These are phyloP conservation scores for Globisporangium carolinianum DNA, from an alignment of 352 stramenopile genomes.

Conservation along the genomic window DNA sequence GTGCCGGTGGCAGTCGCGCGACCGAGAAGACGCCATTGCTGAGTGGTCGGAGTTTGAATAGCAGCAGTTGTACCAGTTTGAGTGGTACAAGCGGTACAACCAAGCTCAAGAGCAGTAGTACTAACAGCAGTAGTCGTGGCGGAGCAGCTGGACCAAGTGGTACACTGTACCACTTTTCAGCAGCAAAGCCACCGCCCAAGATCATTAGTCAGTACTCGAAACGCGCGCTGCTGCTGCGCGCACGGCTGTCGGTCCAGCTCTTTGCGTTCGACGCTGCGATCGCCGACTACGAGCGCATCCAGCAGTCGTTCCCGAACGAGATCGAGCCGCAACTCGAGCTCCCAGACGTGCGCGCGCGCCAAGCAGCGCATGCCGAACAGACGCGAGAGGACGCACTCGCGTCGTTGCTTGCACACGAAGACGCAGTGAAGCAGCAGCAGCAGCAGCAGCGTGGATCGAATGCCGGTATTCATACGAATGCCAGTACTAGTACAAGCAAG, in stretches of 20 bases:
- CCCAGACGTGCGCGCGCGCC: conserved; percentile 42
- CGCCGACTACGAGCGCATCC: conserved; percentile 52
- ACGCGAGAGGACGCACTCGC: conserved; percentile 41
- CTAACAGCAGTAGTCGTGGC: not conserved
- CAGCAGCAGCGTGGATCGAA: conserved; percentile 1
- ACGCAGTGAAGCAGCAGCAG: conserved; percentile 17
- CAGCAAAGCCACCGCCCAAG: conserved; percentile 18
- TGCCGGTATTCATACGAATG: not conserved
- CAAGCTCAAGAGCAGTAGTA: conserved; percentile 7
- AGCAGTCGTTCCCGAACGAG: conserved; percentile 54
- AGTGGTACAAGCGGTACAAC: no score
- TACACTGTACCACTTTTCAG: not conserved
- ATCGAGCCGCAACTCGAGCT: conserved; percentile 77
- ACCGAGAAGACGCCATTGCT: conserved; percentile 9
- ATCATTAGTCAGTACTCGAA: conserved; percentile 50
- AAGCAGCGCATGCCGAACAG: conserved; percentile 27
- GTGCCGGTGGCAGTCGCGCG: not conserved
- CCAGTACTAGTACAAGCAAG: not conserved
- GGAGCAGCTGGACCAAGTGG: not conserved
- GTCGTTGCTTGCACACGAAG: conserved; percentile 33
- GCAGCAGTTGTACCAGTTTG: no score
- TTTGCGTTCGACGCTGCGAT: conserved; percentile 42
- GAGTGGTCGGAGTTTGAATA: not conserved
- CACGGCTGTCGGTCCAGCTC: conserved; percentile 36
- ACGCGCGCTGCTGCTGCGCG: conserved; percentile 46